Conservation (phyloP, 352 stramenopile genomes). For the Pythium guiyangense region DNA sequence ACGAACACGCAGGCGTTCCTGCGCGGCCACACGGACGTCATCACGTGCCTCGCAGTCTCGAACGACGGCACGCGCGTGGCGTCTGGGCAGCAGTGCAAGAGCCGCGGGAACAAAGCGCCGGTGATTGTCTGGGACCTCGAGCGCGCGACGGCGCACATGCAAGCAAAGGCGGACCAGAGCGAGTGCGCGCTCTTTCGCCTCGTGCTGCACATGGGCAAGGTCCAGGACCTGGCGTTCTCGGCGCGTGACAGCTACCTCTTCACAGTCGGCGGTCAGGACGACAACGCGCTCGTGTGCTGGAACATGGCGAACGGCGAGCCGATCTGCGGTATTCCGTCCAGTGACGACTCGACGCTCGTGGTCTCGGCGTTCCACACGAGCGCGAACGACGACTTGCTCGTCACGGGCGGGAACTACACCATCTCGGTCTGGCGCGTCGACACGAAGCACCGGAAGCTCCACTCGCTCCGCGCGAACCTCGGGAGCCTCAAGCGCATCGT, state of each 20-base stretch:
- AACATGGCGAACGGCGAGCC: slow-evolving; percentile 85
- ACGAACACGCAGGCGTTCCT: slow-evolving; percentile 86
- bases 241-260: slow-evolving; percentile 85
- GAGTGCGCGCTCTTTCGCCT: slow-evolving; percentile 88
- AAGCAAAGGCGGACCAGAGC: slow-evolving; percentile 52
- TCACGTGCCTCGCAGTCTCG: slow-evolving; percentile 91
- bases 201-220: slow-evolving; percentile 93
- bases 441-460: slow-evolving; percentile 90
- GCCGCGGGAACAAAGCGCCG: slow-evolving; percentile 92
- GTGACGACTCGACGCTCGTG: slow-evolving; percentile 89
- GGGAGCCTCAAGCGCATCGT: slow-evolving; percentile 93
- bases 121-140: slow-evolving; percentile 95
- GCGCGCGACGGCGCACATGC: slow-evolving; percentile 68
- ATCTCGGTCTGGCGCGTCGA: slow-evolving; percentile 89
- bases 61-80: slow-evolving; percentile 88
- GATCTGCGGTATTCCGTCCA: slow-evolving; percentile 92
- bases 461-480: slow-evolving; percentile 91
- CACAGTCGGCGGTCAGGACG: slow-evolving; percentile 93
- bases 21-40: slow-evolving; percentile 89
- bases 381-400: slow-evolving; percentile 89
- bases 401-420: slow-evolving; percentile 94
- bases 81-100: slow-evolving; percentile 89
- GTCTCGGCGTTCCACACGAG: slow-evolving; percentile 82
- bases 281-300: slow-evolving; percentile 97
- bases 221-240: slow-evolving; percentile 92